phyloP scores from a whole-genome alignment of 2,329 filamentous ascomycete species.

The Gnomoniopsis sp. region DNA sequence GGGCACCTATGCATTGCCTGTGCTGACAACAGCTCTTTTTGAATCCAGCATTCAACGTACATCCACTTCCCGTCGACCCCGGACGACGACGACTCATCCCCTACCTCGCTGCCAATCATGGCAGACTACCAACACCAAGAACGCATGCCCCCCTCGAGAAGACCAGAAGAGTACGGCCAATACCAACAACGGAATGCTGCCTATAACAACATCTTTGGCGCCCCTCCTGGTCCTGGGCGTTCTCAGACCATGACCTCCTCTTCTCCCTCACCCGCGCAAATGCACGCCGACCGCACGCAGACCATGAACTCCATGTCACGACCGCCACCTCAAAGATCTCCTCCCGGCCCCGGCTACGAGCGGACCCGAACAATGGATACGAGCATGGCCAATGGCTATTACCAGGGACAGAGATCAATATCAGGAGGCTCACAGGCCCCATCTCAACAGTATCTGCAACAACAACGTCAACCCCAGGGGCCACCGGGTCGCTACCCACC shows the following conservation, averaged over 20 bases:
- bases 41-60: conserved; percentile 14
- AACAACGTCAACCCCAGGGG: conserved; percentile 37
- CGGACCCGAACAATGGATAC: conserved; percentile 42
- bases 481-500: conserved; percentile 46
- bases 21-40: conserved; percentile 19
- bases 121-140: conserved; percentile 57
- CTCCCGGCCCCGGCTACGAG: conserved; percentile 34
- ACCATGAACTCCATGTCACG: conserved; percentile 73
- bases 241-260: conserved; percentile 94
- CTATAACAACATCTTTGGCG: conserved; percentile 94
- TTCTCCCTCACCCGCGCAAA: conserved; percentile 43
- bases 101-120: conserved; percentile 42
- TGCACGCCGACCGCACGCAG: conserved; percentile 67
- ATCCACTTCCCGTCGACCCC: conserved; percentile 8
- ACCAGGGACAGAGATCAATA: conserved; percentile 49
- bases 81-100: conserved; percentile 2
- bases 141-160: conserved; percentile 40
- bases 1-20: conserved; percentile 16
- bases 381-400: conserved; percentile 48
- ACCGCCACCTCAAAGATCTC: conserved; percentile 58
- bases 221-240: conserved; percentile 78
- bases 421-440: conserved; percentile 46
- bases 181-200: conserved; percentile 71
- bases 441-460: conserved; percentile 46
- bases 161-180: conserved; percentile 25